These are phyloP conservation scores for Pestalotiopsis sp. DNA, from an alignment of 2,329 filamentous ascomycete genomes.

Conservation along the genomic window DNA sequence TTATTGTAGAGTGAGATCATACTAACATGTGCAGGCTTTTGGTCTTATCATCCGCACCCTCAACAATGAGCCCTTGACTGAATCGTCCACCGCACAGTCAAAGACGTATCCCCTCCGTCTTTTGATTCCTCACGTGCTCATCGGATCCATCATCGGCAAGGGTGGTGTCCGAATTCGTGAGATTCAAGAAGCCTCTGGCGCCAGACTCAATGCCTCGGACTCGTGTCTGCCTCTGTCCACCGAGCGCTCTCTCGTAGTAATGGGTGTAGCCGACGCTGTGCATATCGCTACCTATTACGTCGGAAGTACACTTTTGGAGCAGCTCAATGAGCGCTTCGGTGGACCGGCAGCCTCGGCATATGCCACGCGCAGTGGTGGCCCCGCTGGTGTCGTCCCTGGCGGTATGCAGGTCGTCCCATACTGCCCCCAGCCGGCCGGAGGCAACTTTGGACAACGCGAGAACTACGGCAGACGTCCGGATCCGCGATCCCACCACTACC, in stretches of 20 bases:
- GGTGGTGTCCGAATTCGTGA: conserved; percentile 94
- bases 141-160: conserved; percentile 98
- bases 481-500: conserved; percentile 73
- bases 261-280: conserved; percentile 96
- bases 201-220: conserved; percentile 94
- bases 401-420: conserved; percentile 99
- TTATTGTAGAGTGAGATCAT: background rate
- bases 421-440: conserved; percentile 87
- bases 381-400: conserved; percentile 89
- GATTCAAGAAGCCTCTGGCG: conserved; percentile 96
- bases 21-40: conserved; percentile 68
- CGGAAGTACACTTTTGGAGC: conserved; percentile 95
- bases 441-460: conserved; percentile 89
- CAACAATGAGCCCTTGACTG: conserved; percentile 91
- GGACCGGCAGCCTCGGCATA: conserved; percentile 97
- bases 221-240: conserved; percentile 92
- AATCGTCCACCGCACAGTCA: conserved; percentile 87
- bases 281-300: conserved; percentile 99
- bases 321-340: conserved; percentile 94
- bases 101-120: conserved; percentile 97
- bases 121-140: conserved; percentile 93
- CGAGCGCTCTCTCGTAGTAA: conserved; percentile 95
- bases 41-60: conserved; percentile 96
- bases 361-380: conserved; percentile 89
- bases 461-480: conserved; percentile 77